Base-by-base conservation (phyloP, 257 asterid genomes). In the Ballota nigra region DNA sequence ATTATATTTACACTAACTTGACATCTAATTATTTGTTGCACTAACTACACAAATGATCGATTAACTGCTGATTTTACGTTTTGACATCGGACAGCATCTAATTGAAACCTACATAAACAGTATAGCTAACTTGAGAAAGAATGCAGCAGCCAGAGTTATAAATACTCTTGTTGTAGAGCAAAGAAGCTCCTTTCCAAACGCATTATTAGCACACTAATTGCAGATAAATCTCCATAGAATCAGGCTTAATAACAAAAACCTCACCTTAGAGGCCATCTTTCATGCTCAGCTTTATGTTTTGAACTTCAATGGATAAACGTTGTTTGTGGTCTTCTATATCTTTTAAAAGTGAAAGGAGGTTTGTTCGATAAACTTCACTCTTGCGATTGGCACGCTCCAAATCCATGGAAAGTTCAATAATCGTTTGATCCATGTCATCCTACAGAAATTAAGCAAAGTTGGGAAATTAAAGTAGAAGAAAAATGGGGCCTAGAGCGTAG, bases 241-340 rank as follows among this genome's bases (percentile, higher is more conserved):
- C 41, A 43, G 63, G 34, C 74, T 69, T 63, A 67, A 68, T 15
- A 66, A 75, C 38, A 40, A 58, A 59, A 38, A 26, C 53, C 49
- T 64, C 80, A 77, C 67, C 76, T 73, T 68, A 86, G 65, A 84
- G 76, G 55, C 83, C 86, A 61, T 85, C 91, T 79, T 83, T 92
- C 86, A 95, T 78, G 87, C 88, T 81, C 70, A 88, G 87, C 84
- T 92, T 89, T 60, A 89, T 83, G 79, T 79, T 89, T 68, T 89
- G 84, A 24, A 92, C 97, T 83, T 88, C 89, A 68, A 88, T 52
- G 8, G 97, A 87, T 29, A 95, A 71, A 26, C 86, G 88, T 58
- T 86, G 97, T 73, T 90, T 95, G 75, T 95, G 97, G 75, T 82
- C 97, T 73, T 95, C 98, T 51, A 95, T 77, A 77, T 95, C 97